phyloP scores from a whole-genome alignment of 768 basidiomycete species.

The Nidularia pulvinata region DNA sequence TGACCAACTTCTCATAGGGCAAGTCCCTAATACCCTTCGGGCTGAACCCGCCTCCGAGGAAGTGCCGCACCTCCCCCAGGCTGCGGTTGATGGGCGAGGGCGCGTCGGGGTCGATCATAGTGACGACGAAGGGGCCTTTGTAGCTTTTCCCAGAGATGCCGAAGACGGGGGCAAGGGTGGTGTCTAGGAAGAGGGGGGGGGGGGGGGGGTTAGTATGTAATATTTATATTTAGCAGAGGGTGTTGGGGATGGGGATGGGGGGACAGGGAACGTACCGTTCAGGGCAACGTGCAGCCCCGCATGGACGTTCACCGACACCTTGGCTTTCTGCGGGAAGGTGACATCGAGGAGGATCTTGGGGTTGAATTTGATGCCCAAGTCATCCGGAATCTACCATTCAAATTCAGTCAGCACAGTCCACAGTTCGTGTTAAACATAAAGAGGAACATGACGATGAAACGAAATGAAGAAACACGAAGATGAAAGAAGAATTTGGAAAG shows the following conservation, averaged over 20 bases:
- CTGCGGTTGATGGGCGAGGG: background rate
- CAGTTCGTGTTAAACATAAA: too few relatives aligned
- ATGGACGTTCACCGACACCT: background rate
- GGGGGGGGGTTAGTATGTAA: background rate
- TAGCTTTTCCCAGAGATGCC: background rate
- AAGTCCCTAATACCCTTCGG: background rate
- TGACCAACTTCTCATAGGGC: background rate
- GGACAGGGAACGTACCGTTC: background rate
- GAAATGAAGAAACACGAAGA: background rate
- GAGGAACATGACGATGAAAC: background rate
- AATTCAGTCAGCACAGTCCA: background rate
- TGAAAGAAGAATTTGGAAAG: too few relatives aligned
- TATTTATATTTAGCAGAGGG: background rate
- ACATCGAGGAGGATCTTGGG: background rate
- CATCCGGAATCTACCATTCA: background rate
- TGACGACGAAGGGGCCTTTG: background rate
- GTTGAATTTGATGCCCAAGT: background rate
- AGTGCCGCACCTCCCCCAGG: background rate
- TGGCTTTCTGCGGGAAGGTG: background rate
- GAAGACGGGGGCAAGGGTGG: background rate
- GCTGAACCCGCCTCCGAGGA: background rate
- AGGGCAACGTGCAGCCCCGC: background rate
- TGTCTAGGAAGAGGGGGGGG: background rate
- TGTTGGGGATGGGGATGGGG: background rate
- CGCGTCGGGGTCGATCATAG: background rate